Conservation (phyloP, 768 basidiomycete genomes). For the Amylocystis lapponica region DNA sequence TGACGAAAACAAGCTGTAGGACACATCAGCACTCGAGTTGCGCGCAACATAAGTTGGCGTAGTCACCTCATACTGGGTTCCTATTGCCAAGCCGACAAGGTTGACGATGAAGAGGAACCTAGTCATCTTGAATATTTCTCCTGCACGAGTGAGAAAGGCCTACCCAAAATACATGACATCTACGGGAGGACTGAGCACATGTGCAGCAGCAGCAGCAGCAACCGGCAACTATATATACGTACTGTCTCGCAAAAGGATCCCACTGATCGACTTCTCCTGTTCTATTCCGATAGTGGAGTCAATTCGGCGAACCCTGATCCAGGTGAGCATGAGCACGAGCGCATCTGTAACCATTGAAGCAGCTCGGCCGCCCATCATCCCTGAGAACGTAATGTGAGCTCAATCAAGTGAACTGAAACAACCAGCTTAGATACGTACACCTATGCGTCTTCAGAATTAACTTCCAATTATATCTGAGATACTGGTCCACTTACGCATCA, state of each 20-base stretch:
- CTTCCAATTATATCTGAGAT: constrained; percentile 1
- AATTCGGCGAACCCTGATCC: constrained; percentile 6
- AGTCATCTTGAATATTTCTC: not conserved
- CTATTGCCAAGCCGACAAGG: not conserved
- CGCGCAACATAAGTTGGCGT: not conserved
- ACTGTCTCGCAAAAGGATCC: not conserved
- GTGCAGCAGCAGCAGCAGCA: not conserved
- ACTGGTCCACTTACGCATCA: not conserved
- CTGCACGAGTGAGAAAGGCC: not conserved
- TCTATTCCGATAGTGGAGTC: not conserved
- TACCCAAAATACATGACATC: constrained; percentile 1
- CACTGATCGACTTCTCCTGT: not conserved
- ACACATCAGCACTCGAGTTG: not conserved
- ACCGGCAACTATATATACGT: not conserved
- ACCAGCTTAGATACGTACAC: not conserved
- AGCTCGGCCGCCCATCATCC: constrained; percentile 9
- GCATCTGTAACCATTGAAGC: constrained; percentile 11
- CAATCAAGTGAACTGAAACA: not conserved
- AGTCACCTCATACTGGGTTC: not conserved
- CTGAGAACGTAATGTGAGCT: not conserved
- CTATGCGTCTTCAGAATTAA: not conserved
- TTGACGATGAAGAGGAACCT: constrained; percentile 2
- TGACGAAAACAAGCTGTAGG: not conserved
- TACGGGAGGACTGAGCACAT: not conserved
- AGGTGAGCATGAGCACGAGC: constrained; percentile 12